Evolutionary conservation across 805 yeast genomes (phyloP).

Genomic region (Hanseniaspora valbyensis): DNA sequence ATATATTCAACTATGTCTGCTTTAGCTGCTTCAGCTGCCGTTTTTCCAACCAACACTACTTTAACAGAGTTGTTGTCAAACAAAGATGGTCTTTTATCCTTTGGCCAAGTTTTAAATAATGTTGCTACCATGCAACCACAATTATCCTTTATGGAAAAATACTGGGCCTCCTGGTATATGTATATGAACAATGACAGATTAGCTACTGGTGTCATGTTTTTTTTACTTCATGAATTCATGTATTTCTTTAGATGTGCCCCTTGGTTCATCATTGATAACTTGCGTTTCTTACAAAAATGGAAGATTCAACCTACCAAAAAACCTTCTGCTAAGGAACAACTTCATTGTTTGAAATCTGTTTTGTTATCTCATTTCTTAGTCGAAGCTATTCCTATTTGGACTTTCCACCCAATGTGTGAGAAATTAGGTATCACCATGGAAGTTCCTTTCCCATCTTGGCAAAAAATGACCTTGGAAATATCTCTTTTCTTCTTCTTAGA

Average conservation of each 20-base stretch:
- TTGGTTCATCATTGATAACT: slow-evolving; percentile 77
- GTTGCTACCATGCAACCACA: slow-evolving; percentile 34
- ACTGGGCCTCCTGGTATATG: slow-evolving; percentile 85
- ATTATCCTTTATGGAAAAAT: slow-evolving; percentile 46
- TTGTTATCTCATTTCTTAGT: slow-evolving; percentile 78
- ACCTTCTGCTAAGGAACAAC: slow-evolving; percentile 73
- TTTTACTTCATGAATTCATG: slow-evolving; percentile 71
- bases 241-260: slow-evolving; percentile 90
- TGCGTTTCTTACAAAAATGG: slow-evolving; percentile 74
- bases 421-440: slow-evolving; percentile 61
- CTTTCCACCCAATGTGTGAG: slow-evolving; percentile 86
- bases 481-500: slow-evolving; percentile 71
- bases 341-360: slow-evolving; percentile 84
- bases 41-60: slow-evolving; percentile 27
- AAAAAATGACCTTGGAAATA: slow-evolving; percentile 54
- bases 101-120: slow-evolving; percentile 22
- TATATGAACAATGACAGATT: slow-evolving; percentile 77
- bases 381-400: slow-evolving; percentile 94
- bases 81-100: slow-evolving; percentile 8
- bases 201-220: slow-evolving; percentile 83
- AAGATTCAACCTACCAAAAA: slow-evolving; percentile 81
- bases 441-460: slow-evolving; percentile 74
- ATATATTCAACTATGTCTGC: slow-evolving; percentile 11
- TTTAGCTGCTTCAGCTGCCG: slow-evolving; percentile 29
- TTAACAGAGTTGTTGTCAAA: slow-evolving; percentile 22